A percentile compares a stretch with the other conserved stretches of the same genome.
These are phyloP conservation scores for Medicago ruthenica DNA, from an alignment of 306 rosid genomes.

Conservation along the genomic window DNA sequence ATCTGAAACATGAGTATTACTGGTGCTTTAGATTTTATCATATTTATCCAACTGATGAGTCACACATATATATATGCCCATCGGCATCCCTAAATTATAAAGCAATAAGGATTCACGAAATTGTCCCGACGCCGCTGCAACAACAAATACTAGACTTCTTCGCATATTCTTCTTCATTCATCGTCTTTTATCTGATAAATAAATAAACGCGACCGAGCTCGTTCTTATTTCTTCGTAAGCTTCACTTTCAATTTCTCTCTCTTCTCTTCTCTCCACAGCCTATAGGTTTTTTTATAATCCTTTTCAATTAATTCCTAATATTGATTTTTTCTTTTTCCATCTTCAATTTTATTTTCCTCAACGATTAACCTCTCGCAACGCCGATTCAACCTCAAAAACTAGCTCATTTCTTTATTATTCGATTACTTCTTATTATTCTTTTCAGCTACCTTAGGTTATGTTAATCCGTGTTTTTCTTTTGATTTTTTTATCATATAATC, in stretches of 20 bases:
- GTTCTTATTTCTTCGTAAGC: constrained; percentile 39
- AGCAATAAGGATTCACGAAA: constrained; percentile 32
- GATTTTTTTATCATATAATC: neutral
- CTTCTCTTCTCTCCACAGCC: neutral
- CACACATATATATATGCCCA: too few species aligned
- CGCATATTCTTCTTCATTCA: constrained; percentile 29
- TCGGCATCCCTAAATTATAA: neutral
- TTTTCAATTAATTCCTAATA: neutral
- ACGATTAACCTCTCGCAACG: constrained; percentile 21
- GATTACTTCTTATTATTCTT: neutral
- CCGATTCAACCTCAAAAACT: constrained; percentile 10
- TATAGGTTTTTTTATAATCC: neutral
- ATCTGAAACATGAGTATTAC: too few species aligned
- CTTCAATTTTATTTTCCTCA: constrained; percentile 20
- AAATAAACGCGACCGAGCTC: neutral
- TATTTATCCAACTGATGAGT: too few species aligned
- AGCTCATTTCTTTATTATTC: constrained; percentile 38
- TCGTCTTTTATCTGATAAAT: constrained; percentile 16
- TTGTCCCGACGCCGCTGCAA: constrained; percentile 44
- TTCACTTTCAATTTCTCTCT: constrained; percentile 26
- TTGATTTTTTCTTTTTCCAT: neutral
- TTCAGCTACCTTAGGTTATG: constrained; percentile 45
- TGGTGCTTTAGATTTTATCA: too few species aligned
- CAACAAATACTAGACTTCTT: constrained; percentile 22
- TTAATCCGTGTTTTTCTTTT: constrained; percentile 1